Evolutionary conservation across 2,329 filamentous ascomycete species (phyloP).

Genomic region (Trichoderma sp.): DNA sequence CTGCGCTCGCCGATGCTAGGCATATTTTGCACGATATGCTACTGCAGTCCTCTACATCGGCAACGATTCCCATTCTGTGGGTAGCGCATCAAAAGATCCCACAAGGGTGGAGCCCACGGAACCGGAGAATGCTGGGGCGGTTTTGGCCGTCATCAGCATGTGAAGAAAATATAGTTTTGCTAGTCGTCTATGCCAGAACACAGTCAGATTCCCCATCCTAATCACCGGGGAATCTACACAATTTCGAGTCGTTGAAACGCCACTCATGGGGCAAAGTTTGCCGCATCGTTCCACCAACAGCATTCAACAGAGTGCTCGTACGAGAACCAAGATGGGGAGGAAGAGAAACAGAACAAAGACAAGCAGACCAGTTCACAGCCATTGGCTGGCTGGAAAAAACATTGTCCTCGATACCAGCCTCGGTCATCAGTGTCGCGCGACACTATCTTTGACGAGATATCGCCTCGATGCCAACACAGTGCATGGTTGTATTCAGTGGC

Average conservation of each 20-base stretch:
- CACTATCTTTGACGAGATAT: background rate
- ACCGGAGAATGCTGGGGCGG: background rate
- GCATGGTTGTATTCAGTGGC: background rate
- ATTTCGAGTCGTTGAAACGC: conserved; percentile 1
- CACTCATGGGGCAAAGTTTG: conserved; percentile 5
- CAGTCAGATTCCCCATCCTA: conserved; percentile 10
- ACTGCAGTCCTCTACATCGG: background rate
- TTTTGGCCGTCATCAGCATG: background rate
- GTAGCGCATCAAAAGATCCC: background rate
- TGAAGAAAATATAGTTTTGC: background rate
- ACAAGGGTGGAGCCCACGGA: background rate
- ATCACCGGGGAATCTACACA: background rate
- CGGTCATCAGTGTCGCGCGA: background rate
- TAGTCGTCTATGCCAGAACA: background rate
- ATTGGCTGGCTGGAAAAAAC: background rate
- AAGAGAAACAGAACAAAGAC: background rate
- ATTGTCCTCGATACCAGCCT: background rate
- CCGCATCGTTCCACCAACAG: background rate
- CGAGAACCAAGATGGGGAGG: background rate
- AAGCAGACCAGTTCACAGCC: background rate
- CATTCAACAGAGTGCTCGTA: background rate
- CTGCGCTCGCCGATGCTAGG: background rate
- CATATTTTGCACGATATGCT: background rate
- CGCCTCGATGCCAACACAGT: background rate
- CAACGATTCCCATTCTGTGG: background rate